These are phyloP conservation scores for Talaromyces sp. DNA, from an alignment of 2,329 filamentous ascomycete genomes.

Conservation along the genomic window DNA sequence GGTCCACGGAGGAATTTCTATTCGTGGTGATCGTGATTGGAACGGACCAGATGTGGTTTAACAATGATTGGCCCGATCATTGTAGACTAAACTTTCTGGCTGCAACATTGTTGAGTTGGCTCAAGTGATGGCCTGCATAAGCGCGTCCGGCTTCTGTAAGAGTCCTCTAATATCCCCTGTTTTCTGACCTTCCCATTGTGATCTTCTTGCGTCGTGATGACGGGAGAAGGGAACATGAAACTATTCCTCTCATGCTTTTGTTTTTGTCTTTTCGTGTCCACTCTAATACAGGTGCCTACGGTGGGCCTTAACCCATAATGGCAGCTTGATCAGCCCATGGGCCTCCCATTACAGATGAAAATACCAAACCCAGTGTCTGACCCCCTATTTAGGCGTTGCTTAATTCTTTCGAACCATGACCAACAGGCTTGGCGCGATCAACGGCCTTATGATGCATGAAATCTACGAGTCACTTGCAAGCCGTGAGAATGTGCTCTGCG, in stretches of 20 bases:
- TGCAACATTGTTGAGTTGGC: conserved; percentile 12
- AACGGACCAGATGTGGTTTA: not conserved
- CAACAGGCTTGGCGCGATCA: conserved; percentile 12
- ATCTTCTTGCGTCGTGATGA: not conserved
- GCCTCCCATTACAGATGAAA: not conserved
- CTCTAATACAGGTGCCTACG: not conserved
- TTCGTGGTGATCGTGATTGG: conserved; percentile 9
- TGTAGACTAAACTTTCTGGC: conserved; percentile 11
- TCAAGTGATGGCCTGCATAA: conserved; percentile 23
- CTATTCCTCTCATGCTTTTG: not conserved
- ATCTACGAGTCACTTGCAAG: not conserved
- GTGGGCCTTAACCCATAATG: not conserved
- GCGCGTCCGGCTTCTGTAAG: conserved; percentile 16
- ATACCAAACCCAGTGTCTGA: too few species aligned
- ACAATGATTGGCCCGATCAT: conserved; percentile 12
- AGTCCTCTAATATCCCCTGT: conserved; percentile 2
- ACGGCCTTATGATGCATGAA: not conserved
- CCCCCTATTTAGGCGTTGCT: conserved; percentile 18
- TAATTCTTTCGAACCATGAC: conserved; percentile 11
- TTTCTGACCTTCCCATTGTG: not conserved
- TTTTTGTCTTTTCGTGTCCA: not conserved
- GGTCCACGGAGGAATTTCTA: conserved; percentile 1
- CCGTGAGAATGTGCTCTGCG: not conserved
- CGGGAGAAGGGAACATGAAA: not conserved
- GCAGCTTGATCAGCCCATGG: not conserved